Conservation (phyloP, 2,329 filamentous ascomycete species). For the Aspergillus melleus region DNA sequence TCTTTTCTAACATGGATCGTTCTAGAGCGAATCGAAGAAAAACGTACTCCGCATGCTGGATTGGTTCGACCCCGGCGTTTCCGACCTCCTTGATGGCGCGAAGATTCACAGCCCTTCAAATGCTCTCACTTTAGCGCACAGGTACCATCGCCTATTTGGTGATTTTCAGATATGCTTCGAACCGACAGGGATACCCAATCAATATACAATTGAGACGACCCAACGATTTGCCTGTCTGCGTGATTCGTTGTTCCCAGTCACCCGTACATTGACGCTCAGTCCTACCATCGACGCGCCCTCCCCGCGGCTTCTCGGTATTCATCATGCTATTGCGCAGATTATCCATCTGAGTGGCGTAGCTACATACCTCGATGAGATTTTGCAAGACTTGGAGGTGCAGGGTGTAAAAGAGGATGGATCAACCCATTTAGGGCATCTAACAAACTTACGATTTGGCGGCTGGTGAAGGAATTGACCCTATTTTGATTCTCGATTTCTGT, state of each 20-base stretch:
- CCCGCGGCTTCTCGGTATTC: slow-evolving; percentile 25
- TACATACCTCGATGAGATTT: slow-evolving; percentile 23
- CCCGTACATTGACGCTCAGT: slow-evolving; percentile 24
- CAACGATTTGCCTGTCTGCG: slow-evolving; percentile 18
- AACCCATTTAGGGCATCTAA: slow-evolving; percentile 8
- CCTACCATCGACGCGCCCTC: slow-evolving; percentile 35
- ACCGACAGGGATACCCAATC: slow-evolving; percentile 8
- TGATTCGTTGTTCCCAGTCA: slow-evolving; percentile 22
- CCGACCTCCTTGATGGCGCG: slow-evolving; percentile 13
- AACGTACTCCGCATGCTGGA: slow-evolving; percentile 17
- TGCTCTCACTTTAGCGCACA: slow-evolving; percentile 19
- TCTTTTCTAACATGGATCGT: neutral
- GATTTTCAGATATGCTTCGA: slow-evolving; percentile 24
- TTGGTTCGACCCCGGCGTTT: slow-evolving; percentile 20
- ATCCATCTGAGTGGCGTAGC: slow-evolving; percentile 25
- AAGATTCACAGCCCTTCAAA: slow-evolving; percentile 23
- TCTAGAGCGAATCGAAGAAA: slow-evolving; percentile 15
- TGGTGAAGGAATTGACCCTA: neutral
- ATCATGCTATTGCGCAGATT: slow-evolving; percentile 29
- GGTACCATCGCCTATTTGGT: slow-evolving; percentile 18
- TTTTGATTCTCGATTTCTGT: neutral
- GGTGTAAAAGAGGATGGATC: slow-evolving; percentile 9
- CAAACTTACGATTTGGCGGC: neutral
- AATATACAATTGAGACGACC: slow-evolving; percentile 23
- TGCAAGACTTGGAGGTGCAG: slow-evolving; percentile 25